Conservation (phyloP, 2,329 filamentous ascomycete genomes). For the Beauveria scarabaeidicola region DNA sequence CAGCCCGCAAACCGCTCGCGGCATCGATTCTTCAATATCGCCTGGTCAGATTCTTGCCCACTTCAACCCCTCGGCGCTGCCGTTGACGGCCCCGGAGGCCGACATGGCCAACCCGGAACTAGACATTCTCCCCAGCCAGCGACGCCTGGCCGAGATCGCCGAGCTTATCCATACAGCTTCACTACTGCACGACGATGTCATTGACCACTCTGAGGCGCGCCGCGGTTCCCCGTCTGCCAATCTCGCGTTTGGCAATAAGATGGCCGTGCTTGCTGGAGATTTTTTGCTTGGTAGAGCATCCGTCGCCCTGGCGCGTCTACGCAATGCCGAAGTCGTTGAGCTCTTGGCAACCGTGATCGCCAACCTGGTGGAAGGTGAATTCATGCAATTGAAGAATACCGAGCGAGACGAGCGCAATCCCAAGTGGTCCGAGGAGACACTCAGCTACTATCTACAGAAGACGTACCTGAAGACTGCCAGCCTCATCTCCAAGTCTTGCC, state of each 20-base stretch:
- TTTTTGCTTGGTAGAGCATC: conserved; percentile 90
- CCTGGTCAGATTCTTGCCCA: conserved; percentile 60
- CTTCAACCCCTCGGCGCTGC: conserved; percentile 59
- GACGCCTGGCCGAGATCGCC: conserved; percentile 89
- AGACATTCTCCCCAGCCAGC: conserved; percentile 84
- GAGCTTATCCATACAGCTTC: conserved; percentile 97
- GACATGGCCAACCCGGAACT: conserved; percentile 34
- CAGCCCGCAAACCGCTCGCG: conserved; percentile 32
- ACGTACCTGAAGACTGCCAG: conserved; percentile 96
- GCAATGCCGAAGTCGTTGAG: conserved; percentile 91
- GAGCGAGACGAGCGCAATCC: conserved; percentile 78
- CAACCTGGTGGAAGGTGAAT: conserved; percentile 95
- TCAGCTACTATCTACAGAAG: conserved; percentile 94
- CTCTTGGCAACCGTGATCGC: conserved; percentile 92
- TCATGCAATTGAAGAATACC: conserved; percentile 99
- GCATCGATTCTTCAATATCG: conserved; percentile 47
- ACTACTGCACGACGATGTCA: conserved; percentile 94
- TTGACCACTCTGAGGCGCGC: conserved; percentile 81
- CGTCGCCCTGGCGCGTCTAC: conserved; percentile 79
- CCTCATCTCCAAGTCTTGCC: conserved; percentile 91
- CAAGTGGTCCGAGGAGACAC: conserved; percentile 76
- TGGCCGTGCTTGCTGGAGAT: conserved; percentile 96
- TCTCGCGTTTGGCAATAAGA: conserved; percentile 95
- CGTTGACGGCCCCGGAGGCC: conserved; percentile 32
- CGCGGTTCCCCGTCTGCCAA: conserved; percentile 84